Percentiles rank a stretch among this genome's conserved stretches.
Evolutionary conservation across 495 filamentous ascomycete genomes (phyloP).

Genomic region (Sordaria brevicollis): DNA sequence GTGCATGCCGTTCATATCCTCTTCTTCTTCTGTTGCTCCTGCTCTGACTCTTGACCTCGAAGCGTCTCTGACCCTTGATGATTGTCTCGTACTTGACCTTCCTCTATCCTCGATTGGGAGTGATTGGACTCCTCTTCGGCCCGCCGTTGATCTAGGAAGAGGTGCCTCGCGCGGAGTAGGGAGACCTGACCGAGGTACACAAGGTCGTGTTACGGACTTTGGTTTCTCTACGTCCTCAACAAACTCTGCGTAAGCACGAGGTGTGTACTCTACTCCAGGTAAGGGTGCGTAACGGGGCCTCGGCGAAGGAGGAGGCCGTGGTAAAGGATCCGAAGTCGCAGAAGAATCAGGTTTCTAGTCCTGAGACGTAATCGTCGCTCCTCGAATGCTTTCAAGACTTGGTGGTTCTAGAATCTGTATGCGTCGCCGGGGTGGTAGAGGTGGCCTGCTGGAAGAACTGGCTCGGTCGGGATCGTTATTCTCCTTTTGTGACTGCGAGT

Average conservation of each 20-base stretch:
- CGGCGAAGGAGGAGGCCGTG: neutral
- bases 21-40: constrained; percentile 16
- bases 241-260: neutral
- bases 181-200: neutral
- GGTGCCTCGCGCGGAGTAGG: neutral
- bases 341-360: neutral
- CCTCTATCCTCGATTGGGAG: neutral
- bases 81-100: too few species aligned
- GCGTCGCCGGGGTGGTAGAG: neutral
- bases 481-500: neutral
- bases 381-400: neutral
- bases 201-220: neutral
- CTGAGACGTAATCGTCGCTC: neutral
- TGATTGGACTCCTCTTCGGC: neutral
- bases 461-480: neutral
- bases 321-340: neutral
- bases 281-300: neutral
- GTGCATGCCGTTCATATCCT: constrained; percentile 50
- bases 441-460: neutral
- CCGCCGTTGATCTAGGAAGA: neutral
- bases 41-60: constrained; percentile 1
- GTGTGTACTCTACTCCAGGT: too few species aligned
- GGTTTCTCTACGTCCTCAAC: neutral
- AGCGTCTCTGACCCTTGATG: too few species aligned
- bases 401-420: neutral